A percentile compares a stretch with the other conserved stretches of the same genome.
Conservation (phyloP, 805 yeast species). For the Wickerhamiella kurtzmanii region DNA sequence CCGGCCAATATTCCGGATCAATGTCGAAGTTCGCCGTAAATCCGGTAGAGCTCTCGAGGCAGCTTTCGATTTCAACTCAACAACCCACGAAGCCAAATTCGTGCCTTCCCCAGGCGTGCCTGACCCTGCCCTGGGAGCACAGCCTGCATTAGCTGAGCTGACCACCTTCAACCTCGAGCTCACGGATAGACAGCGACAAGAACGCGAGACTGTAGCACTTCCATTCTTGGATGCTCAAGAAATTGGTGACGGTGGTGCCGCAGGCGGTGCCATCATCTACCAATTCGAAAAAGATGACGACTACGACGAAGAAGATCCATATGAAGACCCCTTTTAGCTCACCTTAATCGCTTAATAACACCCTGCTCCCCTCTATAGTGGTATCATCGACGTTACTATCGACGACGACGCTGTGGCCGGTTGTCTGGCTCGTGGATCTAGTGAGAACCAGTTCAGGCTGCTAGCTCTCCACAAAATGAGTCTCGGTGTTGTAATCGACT, state of each 20-base stretch:
- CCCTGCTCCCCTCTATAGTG: neutral
- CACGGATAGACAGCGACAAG: conserved; percentile 57
- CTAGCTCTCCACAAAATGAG: neutral
- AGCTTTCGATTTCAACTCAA: conserved; percentile 39
- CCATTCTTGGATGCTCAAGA: conserved; percentile 88
- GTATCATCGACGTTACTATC: neutral
- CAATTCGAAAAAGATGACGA: conserved; percentile 95
- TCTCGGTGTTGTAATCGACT: conserved; percentile 58
- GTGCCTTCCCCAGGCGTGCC: conserved; percentile 19
- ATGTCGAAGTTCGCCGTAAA: conserved; percentile 57
- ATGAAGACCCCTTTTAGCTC: conserved; percentile 76
- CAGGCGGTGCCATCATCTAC: conserved; percentile 91
- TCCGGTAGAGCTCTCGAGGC: conserved; percentile 67
- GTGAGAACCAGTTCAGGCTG: no score
- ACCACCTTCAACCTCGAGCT: conserved; percentile 82
- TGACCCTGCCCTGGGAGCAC: conserved; percentile 30
- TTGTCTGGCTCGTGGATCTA: neutral
- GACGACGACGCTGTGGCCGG: neutral
- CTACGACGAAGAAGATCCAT: conserved; percentile 96
- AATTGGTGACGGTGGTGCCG: conserved; percentile 36
- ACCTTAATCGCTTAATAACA: neutral
- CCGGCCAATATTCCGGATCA: conserved; percentile 32
- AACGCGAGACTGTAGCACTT: conserved; percentile 71
- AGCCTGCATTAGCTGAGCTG: conserved; percentile 38
- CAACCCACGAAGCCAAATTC: conserved; percentile 31